A percentile compares a stretch with the other conserved stretches of the same genome.
Evolutionary conservation across 2,329 filamentous ascomycete genomes (phyloP).

Genomic region (Bipolaris zeicola): DNA sequence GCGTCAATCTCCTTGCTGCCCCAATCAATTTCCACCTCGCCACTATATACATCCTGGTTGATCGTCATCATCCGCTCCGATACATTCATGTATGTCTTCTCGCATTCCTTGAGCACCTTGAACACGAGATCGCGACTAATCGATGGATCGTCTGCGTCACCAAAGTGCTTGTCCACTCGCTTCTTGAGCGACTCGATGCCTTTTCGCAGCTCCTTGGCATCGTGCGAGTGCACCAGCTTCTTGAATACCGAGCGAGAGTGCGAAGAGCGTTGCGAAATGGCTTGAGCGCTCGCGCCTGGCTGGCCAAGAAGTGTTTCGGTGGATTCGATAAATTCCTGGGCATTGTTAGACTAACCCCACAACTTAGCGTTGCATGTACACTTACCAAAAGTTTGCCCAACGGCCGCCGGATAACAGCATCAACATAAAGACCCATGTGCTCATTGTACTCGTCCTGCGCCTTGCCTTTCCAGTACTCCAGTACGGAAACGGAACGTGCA

Average conservation of each 20-base stretch:
- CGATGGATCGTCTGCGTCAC: conserved; percentile 78
- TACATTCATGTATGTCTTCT: conserved; percentile 60
- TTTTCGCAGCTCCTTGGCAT: conserved; percentile 82
- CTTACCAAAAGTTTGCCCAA: conserved; percentile 78
- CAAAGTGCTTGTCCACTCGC: conserved; percentile 96
- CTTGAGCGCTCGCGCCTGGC: conserved; percentile 54
- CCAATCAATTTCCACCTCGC: conserved; percentile 52
- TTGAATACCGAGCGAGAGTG: conserved; percentile 84
- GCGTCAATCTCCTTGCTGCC: conserved; percentile 35
- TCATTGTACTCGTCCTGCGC: conserved; percentile 80
- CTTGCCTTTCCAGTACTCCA: conserved; percentile 81
- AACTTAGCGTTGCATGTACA: background rate
- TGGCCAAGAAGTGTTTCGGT: conserved; percentile 74
- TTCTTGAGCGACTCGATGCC: conserved; percentile 90
- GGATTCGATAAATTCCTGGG: conserved; percentile 81
- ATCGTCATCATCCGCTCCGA: conserved; percentile 56
- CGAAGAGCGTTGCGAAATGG: conserved; percentile 78
- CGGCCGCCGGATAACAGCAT: conserved; percentile 84
- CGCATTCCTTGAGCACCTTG: conserved; percentile 66
- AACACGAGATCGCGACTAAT: conserved; percentile 64
- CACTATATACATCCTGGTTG: conserved; percentile 53
- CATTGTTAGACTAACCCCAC: conserved; percentile 14
- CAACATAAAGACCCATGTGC: conserved; percentile 86
- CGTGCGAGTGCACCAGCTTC: conserved; percentile 81
- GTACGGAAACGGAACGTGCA: conserved; percentile 70